These are phyloP conservation scores for Solanum etuberosum DNA, from an alignment of 257 asterid genomes.

Conservation along the genomic window DNA sequence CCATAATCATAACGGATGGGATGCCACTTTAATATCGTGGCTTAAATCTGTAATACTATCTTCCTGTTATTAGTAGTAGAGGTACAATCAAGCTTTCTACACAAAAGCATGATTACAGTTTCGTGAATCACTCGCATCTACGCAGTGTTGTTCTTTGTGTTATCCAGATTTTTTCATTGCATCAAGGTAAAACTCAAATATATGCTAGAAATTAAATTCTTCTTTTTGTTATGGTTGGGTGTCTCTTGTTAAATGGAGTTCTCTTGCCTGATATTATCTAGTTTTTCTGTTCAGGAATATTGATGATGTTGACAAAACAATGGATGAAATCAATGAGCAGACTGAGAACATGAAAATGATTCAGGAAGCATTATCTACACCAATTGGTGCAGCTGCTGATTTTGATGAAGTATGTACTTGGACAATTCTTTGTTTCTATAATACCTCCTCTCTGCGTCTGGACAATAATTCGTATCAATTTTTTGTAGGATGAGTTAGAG, in stretches of 20 bases:
- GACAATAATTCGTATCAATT: background rate
- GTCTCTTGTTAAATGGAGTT: background rate
- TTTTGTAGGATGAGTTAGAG: constrained; percentile 57
- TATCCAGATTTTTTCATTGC: background rate
- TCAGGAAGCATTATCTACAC: constrained; percentile 66
- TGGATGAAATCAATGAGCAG: constrained; percentile 89
- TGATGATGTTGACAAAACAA: constrained; percentile 79
- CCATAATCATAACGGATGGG: background rate
- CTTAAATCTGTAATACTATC: background rate
- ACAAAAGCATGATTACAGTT: background rate
- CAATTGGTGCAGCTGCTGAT: constrained; percentile 69
- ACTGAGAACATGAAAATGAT: constrained; percentile 76
- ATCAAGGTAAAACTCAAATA: background rate
- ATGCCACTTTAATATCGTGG: background rate
- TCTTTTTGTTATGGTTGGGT: background rate
- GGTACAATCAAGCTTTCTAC: background rate
- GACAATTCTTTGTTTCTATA: background rate
- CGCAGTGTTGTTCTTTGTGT: background rate
- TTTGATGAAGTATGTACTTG: constrained; percentile 49
- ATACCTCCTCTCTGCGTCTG: background rate
- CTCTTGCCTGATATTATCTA: background rate
- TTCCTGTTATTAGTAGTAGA: background rate
- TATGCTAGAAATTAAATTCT: background rate
- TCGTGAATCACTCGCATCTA: background rate
- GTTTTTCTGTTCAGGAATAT: constrained; percentile 34